Evolutionary conservation across 192 early-diverging fungal species (phyloP).

Genomic region (Coemansia sp.): DNA sequence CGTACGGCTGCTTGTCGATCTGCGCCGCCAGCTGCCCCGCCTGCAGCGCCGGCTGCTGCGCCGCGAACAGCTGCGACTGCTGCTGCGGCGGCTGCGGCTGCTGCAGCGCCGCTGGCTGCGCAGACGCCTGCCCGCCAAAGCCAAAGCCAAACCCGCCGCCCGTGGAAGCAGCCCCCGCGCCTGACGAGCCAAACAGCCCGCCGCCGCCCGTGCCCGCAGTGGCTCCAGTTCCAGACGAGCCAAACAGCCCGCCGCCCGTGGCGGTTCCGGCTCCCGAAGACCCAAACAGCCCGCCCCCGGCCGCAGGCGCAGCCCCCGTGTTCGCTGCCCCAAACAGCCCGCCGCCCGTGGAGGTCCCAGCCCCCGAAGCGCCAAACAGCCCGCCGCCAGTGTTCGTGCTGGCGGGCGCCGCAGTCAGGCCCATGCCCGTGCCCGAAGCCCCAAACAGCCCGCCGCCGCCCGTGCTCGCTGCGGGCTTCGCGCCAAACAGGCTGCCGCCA

Average conservation of each 20-base stretch:
- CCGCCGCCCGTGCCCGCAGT: background rate
- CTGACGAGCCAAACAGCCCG: slow-evolving; percentile 7
- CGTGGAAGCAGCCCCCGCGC: background rate
- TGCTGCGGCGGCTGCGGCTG: background rate
- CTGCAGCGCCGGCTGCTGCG: slow-evolving; percentile 14
- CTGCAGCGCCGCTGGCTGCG: background rate
- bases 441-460: too few species aligned
- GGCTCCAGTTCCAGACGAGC: slow-evolving; percentile 6
- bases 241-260: background rate
- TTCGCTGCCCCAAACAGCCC: background rate
- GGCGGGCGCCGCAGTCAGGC: too few species aligned
- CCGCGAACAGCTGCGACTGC: background rate
- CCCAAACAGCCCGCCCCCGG: slow-evolving; percentile 12
- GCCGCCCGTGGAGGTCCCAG: slow-evolving; percentile 17
- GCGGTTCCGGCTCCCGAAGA: background rate
- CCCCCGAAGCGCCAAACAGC: slow-evolving; percentile 45
- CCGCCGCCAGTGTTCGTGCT: slow-evolving; percentile 42
- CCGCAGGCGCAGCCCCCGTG: background rate
- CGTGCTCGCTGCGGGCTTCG: slow-evolving; percentile 9
- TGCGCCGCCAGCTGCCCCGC: slow-evolving; percentile 58
- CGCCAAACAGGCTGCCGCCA: slow-evolving; percentile 40
- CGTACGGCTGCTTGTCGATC: slow-evolving; percentile 87
- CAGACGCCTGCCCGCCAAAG: slow-evolving; percentile 2
- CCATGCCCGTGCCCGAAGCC: too few species aligned
- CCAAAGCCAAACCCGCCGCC: slow-evolving; percentile 21